Evolutionary conservation across 148 eudicot genomes (phyloP).

Genomic region (Polygonum maritimum): DNA sequence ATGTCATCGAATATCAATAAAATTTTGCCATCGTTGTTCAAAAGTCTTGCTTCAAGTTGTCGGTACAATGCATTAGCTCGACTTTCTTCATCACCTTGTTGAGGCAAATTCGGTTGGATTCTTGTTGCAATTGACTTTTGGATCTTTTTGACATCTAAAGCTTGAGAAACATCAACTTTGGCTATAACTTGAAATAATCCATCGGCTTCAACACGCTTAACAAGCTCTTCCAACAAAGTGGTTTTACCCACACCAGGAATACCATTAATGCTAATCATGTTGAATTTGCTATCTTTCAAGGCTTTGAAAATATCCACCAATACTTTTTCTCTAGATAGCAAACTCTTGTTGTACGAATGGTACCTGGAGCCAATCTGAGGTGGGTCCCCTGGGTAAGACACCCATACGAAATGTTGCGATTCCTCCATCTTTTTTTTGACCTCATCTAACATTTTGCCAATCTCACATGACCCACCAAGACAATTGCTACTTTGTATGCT

Average conservation of each 20-base stretch:
- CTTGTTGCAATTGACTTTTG: constrained; percentile 2
- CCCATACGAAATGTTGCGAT: background rate
- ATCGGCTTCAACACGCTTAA: constrained; percentile 7
- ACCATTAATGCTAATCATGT: background rate
- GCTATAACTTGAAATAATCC: background rate
- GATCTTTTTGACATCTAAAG: background rate
- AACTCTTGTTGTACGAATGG: background rate
- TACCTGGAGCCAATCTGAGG: constrained; percentile 2
- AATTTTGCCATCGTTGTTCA: background rate
- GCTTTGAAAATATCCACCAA: background rate
- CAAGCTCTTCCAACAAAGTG: constrained; percentile 5
- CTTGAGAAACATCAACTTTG: background rate
- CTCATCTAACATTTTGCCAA: constrained; percentile 4
- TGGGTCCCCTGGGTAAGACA: background rate
- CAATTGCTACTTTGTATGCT: background rate
- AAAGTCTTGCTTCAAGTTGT: background rate
- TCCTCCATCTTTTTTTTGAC: background rate
- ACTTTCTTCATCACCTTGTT: background rate
- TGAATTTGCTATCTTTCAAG: constrained; percentile 1
- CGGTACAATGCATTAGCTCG: background rate
- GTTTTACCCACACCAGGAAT: constrained; percentile 9
- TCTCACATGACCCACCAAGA: background rate
- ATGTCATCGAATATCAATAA: background rate
- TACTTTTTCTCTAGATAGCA: background rate
- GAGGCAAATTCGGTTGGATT: background rate